A percentile compares a stretch with the other conserved stretches of the same genome.
phyloP scores from a whole-genome alignment of 2,329 filamentous ascomycete genomes.

The Fusarium abutilonis region DNA sequence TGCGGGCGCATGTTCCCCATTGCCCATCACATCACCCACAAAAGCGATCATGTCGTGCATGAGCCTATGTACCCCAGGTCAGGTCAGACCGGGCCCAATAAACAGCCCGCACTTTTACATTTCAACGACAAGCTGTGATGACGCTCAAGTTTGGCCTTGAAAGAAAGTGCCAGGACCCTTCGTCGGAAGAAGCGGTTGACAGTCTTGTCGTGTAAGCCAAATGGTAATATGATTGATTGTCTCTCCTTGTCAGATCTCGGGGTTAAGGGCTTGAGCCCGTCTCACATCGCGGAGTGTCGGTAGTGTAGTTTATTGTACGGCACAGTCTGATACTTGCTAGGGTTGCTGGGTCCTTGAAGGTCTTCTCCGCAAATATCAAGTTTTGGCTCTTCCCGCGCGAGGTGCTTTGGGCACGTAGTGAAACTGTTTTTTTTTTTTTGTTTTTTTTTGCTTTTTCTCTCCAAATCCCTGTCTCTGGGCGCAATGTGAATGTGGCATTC shows the following conservation, averaged over 20 bases:
- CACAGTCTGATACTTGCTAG: neutral
- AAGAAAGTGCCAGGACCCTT: neutral
- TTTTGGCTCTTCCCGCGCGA: conserved; percentile 12
- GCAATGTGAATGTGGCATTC: neutral
- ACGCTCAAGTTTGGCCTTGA: conserved; percentile 6
- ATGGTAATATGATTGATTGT: neutral
- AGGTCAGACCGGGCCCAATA: conserved; percentile 31
- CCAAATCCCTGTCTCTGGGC: conserved; percentile 19
- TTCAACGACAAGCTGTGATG: conserved; percentile 7
- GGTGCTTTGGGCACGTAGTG: conserved; percentile 6
- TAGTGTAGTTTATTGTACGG: neutral
- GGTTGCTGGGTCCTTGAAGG: neutral
- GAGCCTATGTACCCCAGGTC: conserved; percentile 21
- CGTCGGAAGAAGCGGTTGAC: conserved; percentile 1
- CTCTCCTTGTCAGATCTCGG: neutral
- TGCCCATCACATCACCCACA: conserved; percentile 25
- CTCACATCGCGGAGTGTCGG: neutral
- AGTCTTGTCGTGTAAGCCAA: neutral
- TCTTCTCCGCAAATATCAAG: conserved; percentile 8
- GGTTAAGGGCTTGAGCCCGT: neutral
- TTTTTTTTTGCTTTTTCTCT: conserved; percentile 28
- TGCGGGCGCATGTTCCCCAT: conserved; percentile 8
- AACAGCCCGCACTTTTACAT: conserved; percentile 10
- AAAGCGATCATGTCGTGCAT: conserved; percentile 41
- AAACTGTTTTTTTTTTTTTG: conserved; percentile 26